These are phyloP conservation scores for Pezicula rhizophila DNA, from an alignment of 2,329 filamentous ascomycete species.

Conservation along the genomic window DNA sequence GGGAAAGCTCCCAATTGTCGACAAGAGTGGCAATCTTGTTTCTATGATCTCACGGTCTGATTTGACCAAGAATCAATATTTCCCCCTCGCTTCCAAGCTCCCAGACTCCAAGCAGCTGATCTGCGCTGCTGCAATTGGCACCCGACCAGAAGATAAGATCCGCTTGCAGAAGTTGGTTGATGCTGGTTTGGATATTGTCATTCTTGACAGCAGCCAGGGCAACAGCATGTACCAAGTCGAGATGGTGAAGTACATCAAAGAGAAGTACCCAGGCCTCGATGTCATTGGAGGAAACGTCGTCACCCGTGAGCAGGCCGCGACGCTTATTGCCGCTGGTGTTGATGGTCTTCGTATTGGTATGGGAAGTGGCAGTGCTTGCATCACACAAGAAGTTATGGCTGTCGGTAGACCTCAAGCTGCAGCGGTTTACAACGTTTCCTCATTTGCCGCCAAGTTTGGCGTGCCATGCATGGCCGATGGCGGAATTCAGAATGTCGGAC, in stretches of 20 bases:
- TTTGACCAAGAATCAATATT: constrained; percentile 97
- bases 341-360: constrained; percentile 98
- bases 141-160: constrained; percentile 84
- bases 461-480: constrained; percentile 98
- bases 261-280: constrained; percentile 76
- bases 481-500: constrained; percentile 95
- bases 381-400: constrained; percentile 99
- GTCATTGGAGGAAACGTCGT: constrained; percentile 99
- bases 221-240: constrained; percentile 99
- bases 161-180: constrained; percentile 85
- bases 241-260: constrained; percentile 96
- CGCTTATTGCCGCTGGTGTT: constrained; percentile 85
- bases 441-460: constrained; percentile 87
- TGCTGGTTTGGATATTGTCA: constrained; percentile 88
- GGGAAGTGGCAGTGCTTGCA: constrained; percentile 96
- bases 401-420: constrained; percentile 94
- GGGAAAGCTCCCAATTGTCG: constrained; percentile 92
- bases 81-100: constrained; percentile 92
- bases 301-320: constrained; percentile 90
- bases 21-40: constrained; percentile 75
- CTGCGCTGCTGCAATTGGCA: constrained; percentile 91
- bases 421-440: constrained; percentile 81
- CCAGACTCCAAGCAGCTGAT: constrained; percentile 97
- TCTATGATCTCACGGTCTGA: constrained; percentile 93
- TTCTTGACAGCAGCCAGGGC: constrained; percentile 94